Conservation (phyloP, 148 eudicot species). For the Dianthus caryophyllus region DNA sequence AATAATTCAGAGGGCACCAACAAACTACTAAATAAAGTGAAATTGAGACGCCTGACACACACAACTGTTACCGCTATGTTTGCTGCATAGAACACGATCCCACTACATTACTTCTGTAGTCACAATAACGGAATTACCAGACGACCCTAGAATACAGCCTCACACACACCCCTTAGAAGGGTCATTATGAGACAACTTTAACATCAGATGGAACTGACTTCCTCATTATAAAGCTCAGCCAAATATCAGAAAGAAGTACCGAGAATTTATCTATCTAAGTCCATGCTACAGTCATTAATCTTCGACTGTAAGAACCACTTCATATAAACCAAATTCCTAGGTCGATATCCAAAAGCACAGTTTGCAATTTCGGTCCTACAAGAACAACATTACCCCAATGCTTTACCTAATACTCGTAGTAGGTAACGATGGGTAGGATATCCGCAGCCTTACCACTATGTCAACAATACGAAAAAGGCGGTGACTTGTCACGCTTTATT, state of each 20-base stretch:
- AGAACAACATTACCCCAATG: too few species aligned
- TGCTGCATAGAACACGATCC: slow-evolving; percentile 1
- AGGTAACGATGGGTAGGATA: too few species aligned
- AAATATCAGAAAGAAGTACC: too few species aligned
- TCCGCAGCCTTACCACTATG: too few species aligned
- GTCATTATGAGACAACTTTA: background rate
- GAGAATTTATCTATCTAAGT: too few species aligned
- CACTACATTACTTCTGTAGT: background rate
- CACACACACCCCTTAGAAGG: background rate
- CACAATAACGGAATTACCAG: background rate
- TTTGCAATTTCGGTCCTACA: background rate
- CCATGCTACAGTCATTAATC: too few species aligned
- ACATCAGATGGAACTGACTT: background rate
- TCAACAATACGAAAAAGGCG: too few species aligned
- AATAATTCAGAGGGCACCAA: background rate
- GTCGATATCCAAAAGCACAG: background rate
- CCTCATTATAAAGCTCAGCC: background rate
- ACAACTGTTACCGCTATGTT: background rate
- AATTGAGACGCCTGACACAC: background rate
- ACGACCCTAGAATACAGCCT: background rate
- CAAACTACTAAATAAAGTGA: background rate
- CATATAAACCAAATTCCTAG: background rate
- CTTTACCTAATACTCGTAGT: too few species aligned
- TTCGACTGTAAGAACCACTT: background rate
- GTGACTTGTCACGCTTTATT: too few species aligned